Evolutionary conservation across 1,284 basidiomycete species (phyloP), one percentile per base, ranked within the genome.

Genomic region (Pterula multifida): DNA sequence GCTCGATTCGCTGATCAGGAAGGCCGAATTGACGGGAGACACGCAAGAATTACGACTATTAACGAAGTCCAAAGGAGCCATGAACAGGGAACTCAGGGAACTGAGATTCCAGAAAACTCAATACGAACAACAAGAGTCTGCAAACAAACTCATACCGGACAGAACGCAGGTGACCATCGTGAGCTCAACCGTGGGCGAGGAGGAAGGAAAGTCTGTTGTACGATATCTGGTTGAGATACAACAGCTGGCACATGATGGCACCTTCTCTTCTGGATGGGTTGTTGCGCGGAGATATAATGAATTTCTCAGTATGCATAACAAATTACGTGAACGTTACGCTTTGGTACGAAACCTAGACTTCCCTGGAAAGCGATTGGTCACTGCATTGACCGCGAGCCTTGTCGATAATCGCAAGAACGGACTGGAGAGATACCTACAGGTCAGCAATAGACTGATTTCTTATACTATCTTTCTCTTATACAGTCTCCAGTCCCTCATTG

Each of bases 241-340:
- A 60, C 92, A 95, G 59, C 71, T 90, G 22, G 81, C 76, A n/a
- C 64, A 67, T 0, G 87, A 92, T 59, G 89, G 84, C 2, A 78
- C 74, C 46, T 80, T 84, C 59, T 69, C 79, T 1, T 85, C 85
- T 1, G 89, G 89, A 2, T 98, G 95, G 95, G 83, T 92, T 23
- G 85, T 97, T 2, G 84, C 90, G 3, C 72, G 93, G 55, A 71
- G 95, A 53, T 98, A 96, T 64, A 96, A 91, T 63, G 94, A 98
- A 62, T 98, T 98, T 63, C 78, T 86, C 58, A 81, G 77, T 49
- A 82, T 97, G 73, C 90, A 97, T 62, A 85, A 82, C 56, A 80
- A 82, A 52, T 67, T 98, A 46, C 79, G 81, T 52, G 90, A 93
- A 49, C 76, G 78, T 48, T 85, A 87, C 60, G 65, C 67, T 1